A percentile compares a stretch with the other conserved stretches of the same genome.
phyloP scores from a whole-genome alignment of 192 early-diverging fungal species.

The Gonapodya sp. region DNA sequence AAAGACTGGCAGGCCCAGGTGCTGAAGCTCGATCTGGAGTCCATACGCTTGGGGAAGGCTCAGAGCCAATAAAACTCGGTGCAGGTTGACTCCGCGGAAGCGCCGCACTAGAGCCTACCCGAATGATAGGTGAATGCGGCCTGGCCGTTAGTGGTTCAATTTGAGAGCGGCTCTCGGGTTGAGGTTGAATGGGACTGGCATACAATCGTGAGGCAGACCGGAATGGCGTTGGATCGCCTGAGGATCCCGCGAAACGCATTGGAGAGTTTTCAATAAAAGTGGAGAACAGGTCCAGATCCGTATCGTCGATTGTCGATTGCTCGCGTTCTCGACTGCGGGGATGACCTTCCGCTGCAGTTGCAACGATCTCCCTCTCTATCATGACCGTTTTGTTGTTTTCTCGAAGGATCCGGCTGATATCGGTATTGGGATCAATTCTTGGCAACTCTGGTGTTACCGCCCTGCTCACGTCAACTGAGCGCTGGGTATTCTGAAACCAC shows the following conservation, averaged over 20 bases:
- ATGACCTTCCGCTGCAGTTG: background rate
- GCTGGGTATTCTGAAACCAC: too few relatives aligned
- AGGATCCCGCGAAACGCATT: background rate
- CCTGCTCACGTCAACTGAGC: too few relatives aligned
- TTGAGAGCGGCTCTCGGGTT: too few relatives aligned
- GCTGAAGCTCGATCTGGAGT: background rate
- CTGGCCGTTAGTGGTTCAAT: background rate
- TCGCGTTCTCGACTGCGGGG: background rate
- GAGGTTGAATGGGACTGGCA: too few relatives aligned
- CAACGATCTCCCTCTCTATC: too few relatives aligned
- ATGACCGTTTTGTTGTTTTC: background rate
- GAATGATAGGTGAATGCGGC: background rate
- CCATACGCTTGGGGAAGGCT: background rate
- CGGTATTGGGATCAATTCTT: background rate
- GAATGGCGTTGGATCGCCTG: background rate
- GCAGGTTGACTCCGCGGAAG: too few relatives aligned
- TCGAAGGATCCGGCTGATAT: background rate
- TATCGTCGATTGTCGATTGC: background rate
- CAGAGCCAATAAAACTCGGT: too few relatives aligned
- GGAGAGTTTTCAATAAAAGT: background rate
- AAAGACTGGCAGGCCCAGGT: background rate
- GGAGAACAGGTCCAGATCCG: background rate
- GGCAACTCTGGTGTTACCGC: background rate
- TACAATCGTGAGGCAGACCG: background rate
- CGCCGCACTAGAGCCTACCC: too few relatives aligned